Evolutionary conservation across 2,329 filamentous ascomycete species (phyloP).

Genomic region (Colletotrichum tanaceti): DNA sequence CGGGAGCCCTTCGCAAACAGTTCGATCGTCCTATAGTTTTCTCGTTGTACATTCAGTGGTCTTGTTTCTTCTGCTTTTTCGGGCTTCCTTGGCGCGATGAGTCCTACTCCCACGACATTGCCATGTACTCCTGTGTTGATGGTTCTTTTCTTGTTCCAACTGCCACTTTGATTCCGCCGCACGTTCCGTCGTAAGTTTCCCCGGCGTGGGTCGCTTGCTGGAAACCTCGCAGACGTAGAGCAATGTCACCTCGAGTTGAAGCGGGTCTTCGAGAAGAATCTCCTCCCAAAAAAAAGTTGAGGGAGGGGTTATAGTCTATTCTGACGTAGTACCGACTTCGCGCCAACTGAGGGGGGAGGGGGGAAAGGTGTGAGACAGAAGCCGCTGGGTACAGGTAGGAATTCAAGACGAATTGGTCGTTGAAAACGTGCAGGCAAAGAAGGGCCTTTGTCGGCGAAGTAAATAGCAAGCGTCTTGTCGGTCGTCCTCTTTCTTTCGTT

Average conservation of each 20-base stretch:
- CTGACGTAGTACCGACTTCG: slow-evolving; percentile 33
- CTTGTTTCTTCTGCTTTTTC: background rate
- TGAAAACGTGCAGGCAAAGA: background rate
- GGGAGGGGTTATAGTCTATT: slow-evolving; percentile 31
- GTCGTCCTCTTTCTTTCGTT: slow-evolving; percentile 6
- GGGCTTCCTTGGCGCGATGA: slow-evolving; percentile 30
- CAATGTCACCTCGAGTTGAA: background rate
- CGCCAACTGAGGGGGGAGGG: slow-evolving; percentile 26
- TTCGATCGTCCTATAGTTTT: slow-evolving; percentile 4
- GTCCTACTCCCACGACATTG: slow-evolving; percentile 37
- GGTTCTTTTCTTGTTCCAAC: slow-evolving; percentile 8
- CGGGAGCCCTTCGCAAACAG: background rate
- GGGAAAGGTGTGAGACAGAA: slow-evolving; percentile 21
- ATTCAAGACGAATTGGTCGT: slow-evolving; percentile 9
- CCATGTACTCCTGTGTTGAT: slow-evolving; percentile 25
- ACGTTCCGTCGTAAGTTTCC: slow-evolving; percentile 25
- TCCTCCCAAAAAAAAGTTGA: slow-evolving; percentile 6
- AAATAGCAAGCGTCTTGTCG: background rate
- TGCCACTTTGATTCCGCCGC: slow-evolving; percentile 14
- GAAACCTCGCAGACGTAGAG: slow-evolving; percentile 10
- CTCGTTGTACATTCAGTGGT: background rate
- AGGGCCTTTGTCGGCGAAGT: background rate
- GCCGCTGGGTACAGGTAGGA: background rate
- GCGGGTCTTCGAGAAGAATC: background rate
- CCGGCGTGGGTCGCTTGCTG: slow-evolving; percentile 11